Evolutionary conservation across 2,329 filamentous ascomycete genomes (phyloP).

Genomic region (Fusarium sp.): DNA sequence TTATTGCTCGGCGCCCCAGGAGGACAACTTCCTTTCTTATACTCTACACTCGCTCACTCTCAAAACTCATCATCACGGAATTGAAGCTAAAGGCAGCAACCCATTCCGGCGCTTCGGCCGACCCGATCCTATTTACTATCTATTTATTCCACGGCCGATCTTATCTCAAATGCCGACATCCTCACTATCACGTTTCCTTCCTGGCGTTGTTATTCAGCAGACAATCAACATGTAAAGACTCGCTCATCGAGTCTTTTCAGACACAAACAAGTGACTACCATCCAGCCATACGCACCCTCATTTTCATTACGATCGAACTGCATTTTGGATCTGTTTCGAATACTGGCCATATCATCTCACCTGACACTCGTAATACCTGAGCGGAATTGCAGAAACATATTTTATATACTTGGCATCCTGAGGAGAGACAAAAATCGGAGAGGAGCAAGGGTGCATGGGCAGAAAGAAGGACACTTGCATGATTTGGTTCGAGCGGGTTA

Average conservation of each 20-base stretch:
- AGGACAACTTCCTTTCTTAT: conserved; percentile 23
- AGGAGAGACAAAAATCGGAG: conserved; percentile 11
- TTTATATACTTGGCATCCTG: conserved; percentile 14
- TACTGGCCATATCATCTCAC: background rate
- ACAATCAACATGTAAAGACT: conserved; percentile 16
- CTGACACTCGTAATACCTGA: conserved; percentile 7
- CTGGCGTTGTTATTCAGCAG: conserved; percentile 12
- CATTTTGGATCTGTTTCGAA: background rate
- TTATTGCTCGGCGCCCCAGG: conserved; percentile 38
- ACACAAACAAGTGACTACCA: background rate
- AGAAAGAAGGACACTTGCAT: conserved; percentile 5
- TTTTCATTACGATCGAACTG: conserved; percentile 2
- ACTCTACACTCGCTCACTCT: background rate
- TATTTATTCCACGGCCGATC: background rate
- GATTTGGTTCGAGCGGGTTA: conserved; percentile 15
- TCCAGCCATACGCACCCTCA: background rate
- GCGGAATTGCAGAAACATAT: background rate
- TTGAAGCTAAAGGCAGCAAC: background rate
- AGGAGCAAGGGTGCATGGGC: background rate
- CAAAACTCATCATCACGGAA: background rate
- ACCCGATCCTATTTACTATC: conserved; percentile 1
- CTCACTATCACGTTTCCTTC: conserved; percentile 8
- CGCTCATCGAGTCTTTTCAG: background rate
- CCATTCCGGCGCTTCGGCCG: conserved; percentile 8
- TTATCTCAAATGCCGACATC: background rate